Base-by-base conservation (phyloP, 768 basidiomycete species). In the Kwoniella sp. region DNA sequence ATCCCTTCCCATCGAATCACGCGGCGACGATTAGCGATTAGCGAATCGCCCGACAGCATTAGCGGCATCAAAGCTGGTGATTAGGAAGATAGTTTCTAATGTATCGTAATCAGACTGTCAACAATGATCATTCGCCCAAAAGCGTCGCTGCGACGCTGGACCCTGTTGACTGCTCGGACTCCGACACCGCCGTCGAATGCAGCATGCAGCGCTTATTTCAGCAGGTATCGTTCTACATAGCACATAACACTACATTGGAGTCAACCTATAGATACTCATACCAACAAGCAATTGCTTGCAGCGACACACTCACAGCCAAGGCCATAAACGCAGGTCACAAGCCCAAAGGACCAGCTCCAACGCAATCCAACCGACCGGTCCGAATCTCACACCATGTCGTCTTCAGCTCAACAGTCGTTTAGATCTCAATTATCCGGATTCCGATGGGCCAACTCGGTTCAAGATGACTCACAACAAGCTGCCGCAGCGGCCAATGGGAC, bases 401-500 rank as follows among this genome's bases (percentile, higher is more conserved):
- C 72, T 2, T 47, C 59, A n/a, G 55, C 66, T 13, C 75, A 77
- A 63, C 71, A 76, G 51, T 73, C 74, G 1, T 81, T 81, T 67
- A 65, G 79, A 31, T 68, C 71, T 20, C 81, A 81, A 63, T 70
- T 81, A 23, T 78, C 79, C 13, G 72, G 71, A 3, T 81, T 81
- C 71, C 45, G 79, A 73, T 81, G 81, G 81, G 81, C 81, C 7
- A 77, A 78, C 57, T 74, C 72, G 11, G 72, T 79, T 2, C 78
- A 78, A 55, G 79, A 81, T 61, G 81, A 81, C 59, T 75, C 73
- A 7, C 60, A 55, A 47, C 53, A 66, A 7, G 63, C 70, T n/a
- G n/a, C 25, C 1, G 29, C 70, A 9, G 61, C 73, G 8, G 57
- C 71, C 2, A 30, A 65, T 59, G 66, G 73, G 0, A 79, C 82